Evolutionary conservation across 2,329 filamentous ascomycete genomes (phyloP), one percentile per base, ranked within the genome.

Genomic region (Penicillium glabrum): DNA sequence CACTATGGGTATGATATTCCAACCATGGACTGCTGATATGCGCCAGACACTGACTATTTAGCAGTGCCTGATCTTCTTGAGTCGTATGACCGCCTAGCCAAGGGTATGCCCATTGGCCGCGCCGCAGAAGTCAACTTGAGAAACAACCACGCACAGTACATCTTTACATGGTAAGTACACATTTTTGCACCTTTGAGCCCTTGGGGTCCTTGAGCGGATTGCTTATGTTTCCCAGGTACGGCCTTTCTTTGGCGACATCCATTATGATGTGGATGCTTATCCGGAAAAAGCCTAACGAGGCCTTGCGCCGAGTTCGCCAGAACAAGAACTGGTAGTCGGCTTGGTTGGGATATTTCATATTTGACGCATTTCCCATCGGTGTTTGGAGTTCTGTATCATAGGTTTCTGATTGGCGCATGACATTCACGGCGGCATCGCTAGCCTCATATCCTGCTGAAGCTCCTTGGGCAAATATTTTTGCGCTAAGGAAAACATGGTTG

Each of bases 61-160:
- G 23, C 69, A 93, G 90, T 89, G 68, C 89, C 91, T 54, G 91
- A 95, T 72, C 81, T 93, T 67, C 78, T 97, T 67, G 84, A 86
- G 64, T 82, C 88, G 61, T 88, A 91, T 70, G 86, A 93, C 67
- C 86, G 91, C 69, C 84, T 90, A 70, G 82, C 83, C 14, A 89
- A 89, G 67, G 95, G 95, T 27, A 88, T 97, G 58, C 95, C 95
- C 1, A 93, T 97, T 71, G 95, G 93, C 14, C 84, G 93, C 70
- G 79, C 91, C 7, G 85, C 95, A 5, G 91, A 96, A 77, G 93
- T 99, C 59, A 96, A 96, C 72, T 79, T 99, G 70, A 86, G 91
- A 73, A 99, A 99, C 73, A 98, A 96, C 77, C 95, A 99, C 76
- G 87, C 91, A 62, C 95, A 98, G 80, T 99, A 99, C 76, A 99